Base-by-base conservation (phyloP, 768 basidiomycete genomes). In the Floccularia luteovirens region DNA sequence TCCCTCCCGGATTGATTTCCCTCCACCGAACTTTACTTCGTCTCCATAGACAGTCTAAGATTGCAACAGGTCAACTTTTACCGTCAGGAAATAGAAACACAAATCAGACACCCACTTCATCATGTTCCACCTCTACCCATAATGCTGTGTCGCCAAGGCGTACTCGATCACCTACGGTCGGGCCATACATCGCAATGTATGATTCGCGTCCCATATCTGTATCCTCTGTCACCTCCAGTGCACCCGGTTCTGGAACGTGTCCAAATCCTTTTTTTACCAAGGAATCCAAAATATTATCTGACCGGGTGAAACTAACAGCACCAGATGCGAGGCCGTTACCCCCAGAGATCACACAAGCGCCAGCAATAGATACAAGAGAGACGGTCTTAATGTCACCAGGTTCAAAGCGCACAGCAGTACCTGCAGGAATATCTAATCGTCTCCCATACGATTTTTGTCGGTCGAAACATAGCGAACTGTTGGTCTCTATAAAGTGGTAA, bases 11-110 rank as follows among this genome's bases (percentile, higher is more conserved):
- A 98, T 87, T 1, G 83, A 76, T 62, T 98, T 97, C 13, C 92
- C 89, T 53, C 92, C 94, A 5, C 96, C 96, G 51, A 99, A 99
- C 63, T 97, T 98, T 63, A 89, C 85, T 62, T 98, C 94, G 43
- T 98, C 94, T 1, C 94, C 96, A 54, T 96, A 94, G 3, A 79
- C 66, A 3, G 93, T 87, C 80, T 89, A 43, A 22, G 2, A 23
- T 20, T 21, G 45, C 40, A 12, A 19, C 37, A 46, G 17, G 7
- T 31, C 14, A 25, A 3, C 24, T 7, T 11, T 6, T 1, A 42
- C 37, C 36, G 19, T 8, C 14, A 12, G 25, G 24, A 19, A 24
- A 23, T 17, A 28, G 19, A 11, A n/a, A 21, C 13, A 22, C 2
- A 5, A 33, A 36, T 42, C 53, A 38, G 14, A 27, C n/a, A 28